A percentile compares a stretch with the other conserved stretches of the same genome.
Evolutionary conservation across 2,329 filamentous ascomycete genomes (phyloP).

Genomic region (Diaporthe velutina): DNA sequence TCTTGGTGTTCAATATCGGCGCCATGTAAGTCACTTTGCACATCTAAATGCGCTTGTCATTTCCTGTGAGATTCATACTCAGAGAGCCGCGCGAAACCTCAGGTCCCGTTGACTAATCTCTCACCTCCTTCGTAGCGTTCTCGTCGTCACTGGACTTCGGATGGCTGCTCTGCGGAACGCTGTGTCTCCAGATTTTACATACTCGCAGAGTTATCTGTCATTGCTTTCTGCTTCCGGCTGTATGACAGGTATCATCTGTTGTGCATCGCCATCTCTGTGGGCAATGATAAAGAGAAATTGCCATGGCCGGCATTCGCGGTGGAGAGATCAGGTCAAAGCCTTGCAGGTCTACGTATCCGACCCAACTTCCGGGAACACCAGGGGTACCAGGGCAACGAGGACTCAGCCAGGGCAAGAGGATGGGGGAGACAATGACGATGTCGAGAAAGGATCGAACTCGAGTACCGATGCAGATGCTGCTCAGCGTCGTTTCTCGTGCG

Average conservation of each 20-base stretch:
- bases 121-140: background rate
- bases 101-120: too few relatives aligned
- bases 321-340: background rate
- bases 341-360: background rate
- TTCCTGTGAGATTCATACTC: too few relatives aligned
- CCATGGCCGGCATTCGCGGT: background rate
- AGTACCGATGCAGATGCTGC: background rate
- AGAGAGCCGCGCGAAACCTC: too few relatives aligned
- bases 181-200: constrained; percentile 28
- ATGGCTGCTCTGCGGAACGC: constrained; percentile 19
- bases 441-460: background rate
- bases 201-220: constrained; percentile 29
- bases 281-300: background rate
- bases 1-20: background rate
- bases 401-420: too few relatives aligned
- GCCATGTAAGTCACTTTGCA: background rate
- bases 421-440: background rate
- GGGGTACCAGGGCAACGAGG: too few relatives aligned
- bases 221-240: constrained; percentile 1
- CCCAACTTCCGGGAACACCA: background rate
- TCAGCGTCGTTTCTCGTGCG: background rate
- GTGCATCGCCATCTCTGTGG: background rate
- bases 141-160: constrained; percentile 24
- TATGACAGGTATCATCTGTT: constrained; percentile 26
- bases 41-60: too few relatives aligned